These are phyloP conservation scores for Daphne laureola DNA, from an alignment of 441 rosid species.

Conservation along the genomic window DNA sequence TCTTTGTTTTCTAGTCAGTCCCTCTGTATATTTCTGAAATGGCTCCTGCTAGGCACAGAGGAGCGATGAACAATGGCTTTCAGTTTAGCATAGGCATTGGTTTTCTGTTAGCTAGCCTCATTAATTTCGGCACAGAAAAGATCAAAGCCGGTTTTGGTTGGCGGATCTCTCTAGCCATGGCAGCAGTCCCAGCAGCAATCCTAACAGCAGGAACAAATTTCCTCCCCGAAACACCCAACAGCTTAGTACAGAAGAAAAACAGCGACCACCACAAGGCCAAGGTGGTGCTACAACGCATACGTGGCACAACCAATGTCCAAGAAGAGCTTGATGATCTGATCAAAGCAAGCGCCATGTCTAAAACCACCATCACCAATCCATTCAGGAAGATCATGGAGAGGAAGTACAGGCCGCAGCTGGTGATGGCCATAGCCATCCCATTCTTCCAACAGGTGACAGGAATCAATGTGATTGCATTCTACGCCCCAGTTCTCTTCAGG, in stretches of 20 bases:
- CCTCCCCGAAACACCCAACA: constrained; percentile 51
- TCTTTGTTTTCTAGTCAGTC: constrained; percentile 30
- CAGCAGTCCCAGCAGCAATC: constrained; percentile 40
- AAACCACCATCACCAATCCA: constrained; percentile 23
- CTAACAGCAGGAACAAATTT: constrained; percentile 38
- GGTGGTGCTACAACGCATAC: constrained; percentile 27
- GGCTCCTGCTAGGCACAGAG: constrained; percentile 52
- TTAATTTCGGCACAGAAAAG: constrained; percentile 38
- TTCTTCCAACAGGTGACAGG: constrained; percentile 51
- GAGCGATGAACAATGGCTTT: constrained; percentile 56
- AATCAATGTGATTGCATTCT: constrained; percentile 38
- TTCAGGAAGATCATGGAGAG: constrained; percentile 29
- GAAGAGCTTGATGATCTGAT: constrained; percentile 39
- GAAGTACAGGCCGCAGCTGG: constrained; percentile 44
- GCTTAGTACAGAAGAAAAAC: constrained; percentile 34
- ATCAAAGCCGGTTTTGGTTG: constrained; percentile 43
- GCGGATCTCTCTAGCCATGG: constrained; percentile 53
- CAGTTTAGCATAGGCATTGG: constrained; percentile 54
- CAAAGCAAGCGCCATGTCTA: constrained; percentile 20
- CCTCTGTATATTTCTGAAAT: constrained; percentile 59
- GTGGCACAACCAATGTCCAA: constrained; percentile 39
- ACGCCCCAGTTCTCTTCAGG: constrained; percentile 41
- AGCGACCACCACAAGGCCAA: constrained; percentile 26
- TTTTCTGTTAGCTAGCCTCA: constrained; percentile 30
- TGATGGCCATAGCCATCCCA: constrained; percentile 39